Conservation (phyloP, 2,329 filamentous ascomycete species). For the Ophiostoma montium region DNA sequence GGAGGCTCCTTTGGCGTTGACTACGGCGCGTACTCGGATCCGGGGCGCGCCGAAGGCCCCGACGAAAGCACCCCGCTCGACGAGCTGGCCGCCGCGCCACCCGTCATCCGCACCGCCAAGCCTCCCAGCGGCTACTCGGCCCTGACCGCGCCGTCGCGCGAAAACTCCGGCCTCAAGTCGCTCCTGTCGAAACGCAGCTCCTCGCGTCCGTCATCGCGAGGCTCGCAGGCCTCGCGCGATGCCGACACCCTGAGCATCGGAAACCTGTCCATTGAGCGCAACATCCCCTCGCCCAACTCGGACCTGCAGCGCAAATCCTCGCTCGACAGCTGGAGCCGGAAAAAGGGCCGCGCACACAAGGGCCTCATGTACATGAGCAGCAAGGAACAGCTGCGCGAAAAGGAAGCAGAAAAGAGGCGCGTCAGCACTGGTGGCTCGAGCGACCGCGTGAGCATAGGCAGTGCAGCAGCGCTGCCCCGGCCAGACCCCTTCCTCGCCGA, state of each 20-base stretch:
- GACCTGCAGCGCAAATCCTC: slow-evolving; percentile 40
- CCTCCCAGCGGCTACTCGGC: slow-evolving; percentile 63
- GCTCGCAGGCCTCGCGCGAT: slow-evolving; percentile 39
- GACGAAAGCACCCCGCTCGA: slow-evolving; percentile 37
- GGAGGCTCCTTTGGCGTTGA: slow-evolving; percentile 54
- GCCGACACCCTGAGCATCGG: slow-evolving; percentile 49
- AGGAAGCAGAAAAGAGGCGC: slow-evolving; percentile 47
- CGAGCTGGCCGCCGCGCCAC: slow-evolving; percentile 48
- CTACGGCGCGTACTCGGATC: slow-evolving; percentile 50
- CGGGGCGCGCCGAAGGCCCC: slow-evolving; percentile 33
- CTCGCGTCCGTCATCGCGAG: slow-evolving; percentile 45
- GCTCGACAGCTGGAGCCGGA: slow-evolving; percentile 49
- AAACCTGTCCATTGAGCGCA: slow-evolving; percentile 48
- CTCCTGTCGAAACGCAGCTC: slow-evolving; percentile 37
- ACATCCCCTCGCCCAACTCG: slow-evolving; percentile 27
- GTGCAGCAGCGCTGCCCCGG: slow-evolving; percentile 21
- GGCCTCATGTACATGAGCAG: slow-evolving; percentile 63
- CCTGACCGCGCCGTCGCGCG: slow-evolving; percentile 45
- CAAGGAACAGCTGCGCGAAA: slow-evolving; percentile 49
- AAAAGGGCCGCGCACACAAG: slow-evolving; percentile 36
- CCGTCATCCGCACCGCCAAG: slow-evolving; percentile 69
- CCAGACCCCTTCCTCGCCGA: slow-evolving; percentile 38
- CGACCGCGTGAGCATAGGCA: slow-evolving; percentile 20
- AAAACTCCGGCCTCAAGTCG: slow-evolving; percentile 37
- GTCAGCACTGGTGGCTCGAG: slow-evolving; percentile 28